Base-by-base conservation (phyloP, 1,139 yeast genomes). In the Debaryomyces sp. region DNA sequence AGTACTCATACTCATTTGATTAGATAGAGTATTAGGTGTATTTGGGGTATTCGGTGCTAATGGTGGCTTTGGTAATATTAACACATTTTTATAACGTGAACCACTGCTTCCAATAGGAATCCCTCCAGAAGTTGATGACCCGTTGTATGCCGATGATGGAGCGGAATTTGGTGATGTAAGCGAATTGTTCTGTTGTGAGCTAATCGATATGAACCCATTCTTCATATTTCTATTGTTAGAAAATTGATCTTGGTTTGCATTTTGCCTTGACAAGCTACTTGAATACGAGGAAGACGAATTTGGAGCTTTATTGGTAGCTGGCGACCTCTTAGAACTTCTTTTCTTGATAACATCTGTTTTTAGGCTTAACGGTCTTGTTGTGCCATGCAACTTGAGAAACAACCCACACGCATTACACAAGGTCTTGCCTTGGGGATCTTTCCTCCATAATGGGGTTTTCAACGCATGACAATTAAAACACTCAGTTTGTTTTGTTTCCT, bases 401-500 rank as follows among this genome's bases (percentile, higher is more conserved):
- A 81, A 64, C 0, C 86, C 86, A 65, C 86, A 81, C 0, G 86
- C 86, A 57, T 81, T 81, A 60, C 86, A 81, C 12, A 81, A 65
- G 1, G 85, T 80, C 51, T 81, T 77, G 0, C 86, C 86, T 37
- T 64, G 69, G 2, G 83, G 75, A 56, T 81, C 84, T 55, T 80
- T 76, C 43, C 86, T 66, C 86, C 86, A 81, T 24, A 81, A 64
- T 0, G 86, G 86, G 0, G 86, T 81, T 45, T 80, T 81, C 18
- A 73, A 62, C 2, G 86, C 81, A 44, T 78, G 77, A 60, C 86
- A 81, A 58, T 81, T 81, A 47, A 67, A 70, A 57, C 84, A 80
- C 34, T 43, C 50, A 15, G 51, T 48, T 7, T 44, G 41, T 40
- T 52, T 53, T 6, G 45, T 12, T 10, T 41, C 45, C 27, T 21